Evolutionary conservation across 2,329 filamentous ascomycete genomes (phyloP).

Genomic region (Sordariomycetes sp.): DNA sequence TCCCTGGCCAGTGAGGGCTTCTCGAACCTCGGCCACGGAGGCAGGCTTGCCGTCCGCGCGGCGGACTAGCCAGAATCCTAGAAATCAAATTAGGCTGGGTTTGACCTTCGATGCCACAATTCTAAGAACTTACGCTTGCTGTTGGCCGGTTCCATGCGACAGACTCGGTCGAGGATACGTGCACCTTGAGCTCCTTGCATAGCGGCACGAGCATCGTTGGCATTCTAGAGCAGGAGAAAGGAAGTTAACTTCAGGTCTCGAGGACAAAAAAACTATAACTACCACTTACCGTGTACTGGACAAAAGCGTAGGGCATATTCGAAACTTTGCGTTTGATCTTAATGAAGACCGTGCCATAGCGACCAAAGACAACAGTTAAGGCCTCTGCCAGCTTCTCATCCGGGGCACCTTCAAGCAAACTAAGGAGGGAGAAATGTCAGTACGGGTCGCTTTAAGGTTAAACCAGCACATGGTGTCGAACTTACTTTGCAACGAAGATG

Average conservation of each 20-base stretch:
- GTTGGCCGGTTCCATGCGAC: slow-evolving; percentile 45
- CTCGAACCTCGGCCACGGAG: slow-evolving; percentile 26
- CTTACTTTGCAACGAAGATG: slow-evolving; percentile 55
- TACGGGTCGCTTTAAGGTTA: not conserved
- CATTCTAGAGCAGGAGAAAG: not conserved
- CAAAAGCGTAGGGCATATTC: slow-evolving; percentile 52
- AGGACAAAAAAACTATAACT: not conserved
- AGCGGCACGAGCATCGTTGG: slow-evolving; percentile 30
- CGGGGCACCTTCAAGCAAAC: slow-evolving; percentile 34
- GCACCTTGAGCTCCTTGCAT: slow-evolving; percentile 30
- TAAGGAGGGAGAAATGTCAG: slow-evolving; percentile 12
- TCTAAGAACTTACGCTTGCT: slow-evolving; percentile 34
- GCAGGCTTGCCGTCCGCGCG: slow-evolving; percentile 26
- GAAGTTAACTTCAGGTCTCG: not conserved
- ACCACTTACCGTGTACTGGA: slow-evolving; percentile 44
- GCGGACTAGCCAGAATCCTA: slow-evolving; percentile 30
- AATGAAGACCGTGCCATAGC: slow-evolving; percentile 43
- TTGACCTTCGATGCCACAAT: not conserved
- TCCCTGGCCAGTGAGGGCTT: slow-evolving; percentile 29
- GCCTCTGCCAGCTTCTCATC: slow-evolving; percentile 37
- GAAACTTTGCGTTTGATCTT: slow-evolving; percentile 42
- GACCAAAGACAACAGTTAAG: slow-evolving; percentile 36
- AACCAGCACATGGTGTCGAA: slow-evolving; percentile 7
- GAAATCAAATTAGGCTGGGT: slow-evolving; percentile 10
- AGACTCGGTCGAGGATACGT: slow-evolving; percentile 39